Evolutionary conservation across 257 asterid genomes (phyloP), one percentile per base, ranked within the genome.

Genomic region (Misopates orontium): DNA sequence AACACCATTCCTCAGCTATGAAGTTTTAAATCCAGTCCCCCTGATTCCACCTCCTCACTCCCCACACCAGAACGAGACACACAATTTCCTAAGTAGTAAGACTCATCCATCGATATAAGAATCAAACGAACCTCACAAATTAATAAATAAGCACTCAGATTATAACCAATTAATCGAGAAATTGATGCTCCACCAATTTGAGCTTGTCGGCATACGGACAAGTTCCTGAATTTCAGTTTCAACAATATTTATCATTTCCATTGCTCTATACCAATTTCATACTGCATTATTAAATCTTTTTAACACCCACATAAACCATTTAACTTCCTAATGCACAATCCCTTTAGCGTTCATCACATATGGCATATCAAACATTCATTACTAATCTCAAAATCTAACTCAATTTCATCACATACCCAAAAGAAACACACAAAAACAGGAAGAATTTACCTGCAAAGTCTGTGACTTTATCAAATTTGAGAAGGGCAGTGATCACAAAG

Each of bases 381-480:
- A 20, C 17, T 13, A 5, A 22, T 12, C 56, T 16, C 10, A 15
- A 53, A 51, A 24, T 39, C 55, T 3, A 41, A 42, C 36, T 19
- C 21, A 66, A 44, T 45, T 59, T 49, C 54, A 58, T 64, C 73
- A 67, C 5, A n/a, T n/a, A n/a, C n/a, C 60, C 44, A 54, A 51
- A 24, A 45, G 45, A 7, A 1, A 54, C 23, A 5, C 49, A 53
- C 41, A 47, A 41, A 71, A 57, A 25, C 15, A 31, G 24, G 31
- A 19, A 15, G 60, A 61, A 60, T 36, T 12, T 65, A 90, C 99
- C 97, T 1, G 99, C 97, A 74, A 94, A 94, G 78, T 94, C 99
- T 12, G 99, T 94, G 72, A 94, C 88, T 78, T 94, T 94, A 79
- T 94, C 99, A 69, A 94, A 80, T 75, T 70, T 85, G 40, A 94